Percentiles rank a stretch among this genome's conserved stretches.
Conservation (phyloP, 768 basidiomycete genomes). For the Panaeolus papilionaceus region DNA sequence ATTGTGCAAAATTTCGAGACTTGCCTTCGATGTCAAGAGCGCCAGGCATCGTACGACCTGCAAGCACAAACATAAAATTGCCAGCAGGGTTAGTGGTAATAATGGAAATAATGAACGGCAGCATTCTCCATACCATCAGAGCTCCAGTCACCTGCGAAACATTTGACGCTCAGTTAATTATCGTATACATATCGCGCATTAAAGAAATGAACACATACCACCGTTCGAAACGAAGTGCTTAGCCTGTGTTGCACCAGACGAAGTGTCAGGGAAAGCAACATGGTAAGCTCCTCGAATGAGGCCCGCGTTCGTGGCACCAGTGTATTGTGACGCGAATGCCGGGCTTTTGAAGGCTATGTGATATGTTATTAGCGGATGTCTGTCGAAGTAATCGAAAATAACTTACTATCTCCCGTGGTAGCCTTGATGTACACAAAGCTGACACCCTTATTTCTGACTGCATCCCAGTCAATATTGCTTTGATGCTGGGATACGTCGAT, state of each 20-base stretch:
- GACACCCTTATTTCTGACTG: too few species aligned
- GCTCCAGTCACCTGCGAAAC: conserved; percentile 46
- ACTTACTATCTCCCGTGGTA: too few species aligned
- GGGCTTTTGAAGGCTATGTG: conserved; percentile 45
- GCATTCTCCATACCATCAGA: conserved; percentile 35
- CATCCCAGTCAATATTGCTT: too few species aligned
- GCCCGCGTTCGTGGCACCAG: conserved; percentile 57
- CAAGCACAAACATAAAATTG: background rate
- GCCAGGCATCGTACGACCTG: conserved; percentile 50
- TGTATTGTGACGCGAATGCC: conserved; percentile 56
- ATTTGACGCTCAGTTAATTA: conserved; percentile 32
- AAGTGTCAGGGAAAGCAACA: conserved; percentile 59
- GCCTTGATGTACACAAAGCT: too few species aligned
- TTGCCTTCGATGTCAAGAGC: conserved; percentile 67
- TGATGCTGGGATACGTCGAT: too few species aligned
- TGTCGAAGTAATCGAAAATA: too few species aligned
- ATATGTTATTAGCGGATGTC: too few species aligned
- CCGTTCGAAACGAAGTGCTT: conserved; percentile 63
- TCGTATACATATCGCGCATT: background rate
- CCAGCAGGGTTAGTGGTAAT: too few species aligned
- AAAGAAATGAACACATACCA: conserved; percentile 36
- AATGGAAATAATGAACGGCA: background rate
- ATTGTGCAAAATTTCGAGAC: conserved; percentile 18
- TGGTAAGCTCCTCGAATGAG: conserved; percentile 69
- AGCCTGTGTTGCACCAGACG: conserved; percentile 64